Evolutionary conservation across 2,329 filamentous ascomycete genomes (phyloP), one percentile per base, ranked within the genome.

Genomic region (Periconia sp.): DNA sequence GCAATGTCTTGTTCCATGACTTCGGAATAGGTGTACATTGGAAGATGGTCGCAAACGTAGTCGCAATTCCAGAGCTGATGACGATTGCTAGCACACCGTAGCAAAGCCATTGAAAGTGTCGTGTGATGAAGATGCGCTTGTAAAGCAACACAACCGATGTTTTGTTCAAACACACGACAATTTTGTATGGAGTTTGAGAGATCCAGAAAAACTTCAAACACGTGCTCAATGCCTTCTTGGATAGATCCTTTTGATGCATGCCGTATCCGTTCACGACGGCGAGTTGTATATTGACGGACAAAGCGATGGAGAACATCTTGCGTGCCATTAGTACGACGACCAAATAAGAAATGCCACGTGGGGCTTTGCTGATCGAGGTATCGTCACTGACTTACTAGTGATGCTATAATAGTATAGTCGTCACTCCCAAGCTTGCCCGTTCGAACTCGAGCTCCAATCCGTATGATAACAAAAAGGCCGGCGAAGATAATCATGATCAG

Each of bases 111-210:
- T 15, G 44, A 15, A 53, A 45, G 8, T 23, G 35, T 37, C 18
- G 6, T 42, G 41, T 23, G 49, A 51, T 46, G 18, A 51, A 52
- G 35, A 52, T 47, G 44, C 50, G 50, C 50, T 30, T 47, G 20
- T 52, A 52, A 11, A 52, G 44, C 41, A 52, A 23, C 14, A 54
- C 17, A n/a, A 50, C 47, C 8, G 52, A 50, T 7, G 37, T 42
- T 20, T 54, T 54, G 20, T 54, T 54, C 31, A 54, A 17, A 41
- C 41, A 54, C 15, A 54, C 47, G 17, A 50, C 47, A 14, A 54
- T 43, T 15, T 37, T 41, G 42, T 55, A 52, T 13, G 44, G 45
- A 23, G 44, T 44, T 44, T 50, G 52, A 30, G 52, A 37, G 20
- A 46, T 49, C 43, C 53, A 49, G 45, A 49, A 41, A 30, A 49